Evolutionary conservation across 2,329 filamentous ascomycete genomes (phyloP), one percentile per base, ranked within the genome.

Genomic region (Rutstroemia sydowiana): DNA sequence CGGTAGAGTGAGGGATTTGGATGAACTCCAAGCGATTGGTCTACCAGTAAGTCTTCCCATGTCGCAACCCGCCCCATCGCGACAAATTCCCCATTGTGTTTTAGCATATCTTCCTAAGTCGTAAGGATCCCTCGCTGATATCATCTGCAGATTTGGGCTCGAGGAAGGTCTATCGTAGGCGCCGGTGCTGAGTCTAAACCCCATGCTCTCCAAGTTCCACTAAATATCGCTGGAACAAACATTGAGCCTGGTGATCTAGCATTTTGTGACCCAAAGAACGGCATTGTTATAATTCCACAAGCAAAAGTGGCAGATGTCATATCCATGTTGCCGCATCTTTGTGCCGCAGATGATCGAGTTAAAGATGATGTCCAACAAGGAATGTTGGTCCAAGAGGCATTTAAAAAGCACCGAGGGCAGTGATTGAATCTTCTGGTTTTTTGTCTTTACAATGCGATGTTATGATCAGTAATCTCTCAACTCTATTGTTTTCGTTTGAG

Each of bases 241-340:
- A 65, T 76, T 45, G 64, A 58, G 16, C 73, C 70, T 65, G 83
- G 85, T 7, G 87, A 90, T 66, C 74, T 89, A 34, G 73, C 87
- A 42, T 82, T 88, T 67, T 78, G 80, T 51, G 87, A 90, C 64
- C 75, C 80, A 4, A 69, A 72, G n/a, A 85, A 88, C 57, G 86
- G 84, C 0, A 78, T 85, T 1, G 84, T 87, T 11, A 74, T 79
- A 26, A 84, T 90, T 52, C 86, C 86, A 1, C 69, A 71, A 44
- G 75, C 74, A 31, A 77, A 80, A 60, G 65, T 88, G 9, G 72
- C 75, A 10, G 74, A 77, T 44, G 78, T 88, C 18, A 62, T 87
- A 11, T 76, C 78, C 45, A 62, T 88, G 57, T 71, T 65, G 14
- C 64, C 65, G 2, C 45, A 26, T 7, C 54, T 66, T 14, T 56